phyloP scores from a whole-genome alignment of 495 filamentous ascomycete species.

The Neurospora discreta region DNA sequence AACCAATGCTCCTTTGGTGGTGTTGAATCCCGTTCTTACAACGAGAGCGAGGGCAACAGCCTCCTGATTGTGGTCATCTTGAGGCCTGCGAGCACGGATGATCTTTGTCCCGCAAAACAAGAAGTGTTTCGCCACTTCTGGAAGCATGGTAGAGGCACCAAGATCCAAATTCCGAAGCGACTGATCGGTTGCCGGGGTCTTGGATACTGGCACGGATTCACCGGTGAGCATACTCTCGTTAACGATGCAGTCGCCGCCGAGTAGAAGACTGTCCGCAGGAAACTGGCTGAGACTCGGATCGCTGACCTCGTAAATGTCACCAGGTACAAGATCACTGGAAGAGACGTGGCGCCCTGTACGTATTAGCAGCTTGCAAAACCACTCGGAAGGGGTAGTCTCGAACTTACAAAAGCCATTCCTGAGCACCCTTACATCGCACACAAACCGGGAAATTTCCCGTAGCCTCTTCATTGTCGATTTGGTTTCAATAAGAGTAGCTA shows the following conservation, averaged over 20 bases:
- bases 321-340: conserved; percentile 83
- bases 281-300: conserved; percentile 91
- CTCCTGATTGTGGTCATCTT: conserved; percentile 72
- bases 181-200: conserved; percentile 75
- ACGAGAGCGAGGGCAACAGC: conserved; percentile 87
- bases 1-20: conserved; percentile 91
- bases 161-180: conserved; percentile 64
- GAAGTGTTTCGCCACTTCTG: conserved; percentile 75
- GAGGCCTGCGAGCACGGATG: conserved; percentile 77
- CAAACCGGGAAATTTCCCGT: conserved; percentile 85
- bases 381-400: background rate
- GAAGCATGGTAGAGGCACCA: conserved; percentile 63
- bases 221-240: conserved; percentile 99
- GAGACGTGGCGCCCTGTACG: conserved; percentile 66
- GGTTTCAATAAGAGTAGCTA: conserved; percentile 81
- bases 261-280: conserved; percentile 83
- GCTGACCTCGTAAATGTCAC: conserved; percentile 94
- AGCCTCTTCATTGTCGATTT: conserved; percentile 85
- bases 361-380: conserved; percentile 14
- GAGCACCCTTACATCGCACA: conserved; percentile 87
- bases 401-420: conserved; percentile 86
- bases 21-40: conserved; percentile 89
- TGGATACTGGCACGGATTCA: conserved; percentile 95
- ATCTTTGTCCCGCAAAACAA: conserved; percentile 94
- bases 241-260: conserved; percentile 94